Evolutionary conservation across 345 rosid genomes (phyloP).

Genomic region (Eutrema yunnanense): DNA sequence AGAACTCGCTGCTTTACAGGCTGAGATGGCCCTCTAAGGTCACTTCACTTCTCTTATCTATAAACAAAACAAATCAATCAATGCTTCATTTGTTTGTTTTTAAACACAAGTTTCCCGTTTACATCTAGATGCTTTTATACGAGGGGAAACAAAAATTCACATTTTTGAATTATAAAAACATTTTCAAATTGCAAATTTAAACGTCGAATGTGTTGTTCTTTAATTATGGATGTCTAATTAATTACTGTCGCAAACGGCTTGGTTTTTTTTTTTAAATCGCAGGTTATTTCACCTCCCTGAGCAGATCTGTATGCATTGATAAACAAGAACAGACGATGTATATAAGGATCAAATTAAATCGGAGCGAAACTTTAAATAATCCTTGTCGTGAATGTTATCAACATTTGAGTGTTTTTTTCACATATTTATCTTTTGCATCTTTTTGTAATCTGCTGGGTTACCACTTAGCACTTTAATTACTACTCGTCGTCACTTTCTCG

Average conservation of each 20-base stretch:
- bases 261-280: not conserved
- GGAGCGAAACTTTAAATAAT: conserved; percentile 8
- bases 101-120: too few relatives aligned
- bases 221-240: not conserved
- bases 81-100: too few relatives aligned
- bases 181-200: not conserved
- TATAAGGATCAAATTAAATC: conserved; percentile 18
- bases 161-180: not conserved
- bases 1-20: conserved; percentile 88
- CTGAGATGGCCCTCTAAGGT: conserved; percentile 90
- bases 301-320: conserved; percentile 23
- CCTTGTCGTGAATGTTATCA: not conserved
- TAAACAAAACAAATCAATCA: not conserved
- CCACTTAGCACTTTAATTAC: not conserved
- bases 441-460: not conserved
- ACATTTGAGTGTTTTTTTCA: not conserved
- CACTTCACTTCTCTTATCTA: not conserved
- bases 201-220: too few relatives aligned
- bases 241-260: not conserved
- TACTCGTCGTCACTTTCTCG: not conserved
- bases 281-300: not conserved
- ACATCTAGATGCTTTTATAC: too few relatives aligned
- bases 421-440: not conserved
- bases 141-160: not conserved
- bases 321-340: conserved; percentile 25